Conservation (phyloP, 1,139 yeast genomes). For the Lodderomyces oxycetoniae region DNA sequence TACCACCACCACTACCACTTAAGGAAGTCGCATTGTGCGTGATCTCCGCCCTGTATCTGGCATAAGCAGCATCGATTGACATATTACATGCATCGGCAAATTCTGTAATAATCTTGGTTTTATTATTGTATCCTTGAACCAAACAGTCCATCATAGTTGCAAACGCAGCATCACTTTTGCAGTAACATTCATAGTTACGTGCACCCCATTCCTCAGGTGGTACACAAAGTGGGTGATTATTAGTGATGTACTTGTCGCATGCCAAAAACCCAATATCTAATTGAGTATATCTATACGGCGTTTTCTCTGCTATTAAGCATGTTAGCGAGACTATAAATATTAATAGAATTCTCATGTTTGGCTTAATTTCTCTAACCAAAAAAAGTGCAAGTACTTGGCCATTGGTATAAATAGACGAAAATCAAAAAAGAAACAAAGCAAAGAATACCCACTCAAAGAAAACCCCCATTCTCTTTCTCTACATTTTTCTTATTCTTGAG, state of each 20-base stretch:
- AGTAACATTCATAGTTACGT: slow-evolving; percentile 14
- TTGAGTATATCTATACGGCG: not conserved
- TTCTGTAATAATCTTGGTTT: slow-evolving; percentile 12
- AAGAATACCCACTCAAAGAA: too few relatives aligned
- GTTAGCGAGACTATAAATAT: not conserved
- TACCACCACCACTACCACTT: slow-evolving; percentile 4
- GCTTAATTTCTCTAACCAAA: too few relatives aligned
- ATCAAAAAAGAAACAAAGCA: too few relatives aligned
- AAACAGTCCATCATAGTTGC: slow-evolving; percentile 19
- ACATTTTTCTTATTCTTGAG: too few relatives aligned
- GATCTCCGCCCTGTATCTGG: slow-evolving; percentile 8
- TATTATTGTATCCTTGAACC: slow-evolving; percentile 16
- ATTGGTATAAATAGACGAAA: too few relatives aligned
- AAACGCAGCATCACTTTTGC: slow-evolving; percentile 17
- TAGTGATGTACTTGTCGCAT: slow-evolving; percentile 9
- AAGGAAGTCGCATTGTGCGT: slow-evolving; percentile 1
- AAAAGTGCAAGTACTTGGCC: too few relatives aligned
- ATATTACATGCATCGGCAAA: slow-evolving; percentile 16
- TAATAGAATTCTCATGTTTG: not conserved
- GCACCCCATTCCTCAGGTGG: slow-evolving; percentile 3
- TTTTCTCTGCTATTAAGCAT: not conserved
- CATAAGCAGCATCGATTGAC: slow-evolving; percentile 8
- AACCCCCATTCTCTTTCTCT: too few relatives aligned
- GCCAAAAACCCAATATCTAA: slow-evolving; percentile 4
- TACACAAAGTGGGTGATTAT: slow-evolving; percentile 9